Percentiles rank a stretch among this genome's conserved stretches.
These are phyloP conservation scores for Astrothelium macrocarpum DNA, from an alignment of 495 filamentous ascomycete genomes.

Conservation along the genomic window DNA sequence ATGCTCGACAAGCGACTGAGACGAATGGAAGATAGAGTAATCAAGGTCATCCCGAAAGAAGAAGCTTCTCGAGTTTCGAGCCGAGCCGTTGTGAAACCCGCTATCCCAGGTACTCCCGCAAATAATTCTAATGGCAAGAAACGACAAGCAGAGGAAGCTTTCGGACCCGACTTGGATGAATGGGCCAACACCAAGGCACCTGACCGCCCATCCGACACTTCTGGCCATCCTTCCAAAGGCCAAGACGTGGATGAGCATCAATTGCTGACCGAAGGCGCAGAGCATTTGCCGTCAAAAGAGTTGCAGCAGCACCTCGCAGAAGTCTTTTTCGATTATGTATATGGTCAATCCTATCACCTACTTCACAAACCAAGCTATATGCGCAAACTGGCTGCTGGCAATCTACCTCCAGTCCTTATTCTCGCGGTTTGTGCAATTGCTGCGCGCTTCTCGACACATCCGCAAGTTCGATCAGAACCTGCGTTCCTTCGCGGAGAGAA, in stretches of 20 bases:
- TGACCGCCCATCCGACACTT: slow-evolving; percentile 13
- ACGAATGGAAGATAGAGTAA: slow-evolving; percentile 95
- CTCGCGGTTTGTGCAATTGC: slow-evolving; percentile 88
- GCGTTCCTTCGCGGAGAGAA: slow-evolving; percentile 84
- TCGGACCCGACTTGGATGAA: slow-evolving; percentile 68
- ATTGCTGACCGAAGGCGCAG: slow-evolving; percentile 67
- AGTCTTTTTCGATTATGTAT: slow-evolving; percentile 91
- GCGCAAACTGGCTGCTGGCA: slow-evolving; percentile 54
- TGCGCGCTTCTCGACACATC: slow-evolving; percentile 91
- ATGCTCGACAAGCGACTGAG: slow-evolving; percentile 81
- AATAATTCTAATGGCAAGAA: slow-evolving; percentile 57
- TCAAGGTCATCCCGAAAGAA: slow-evolving; percentile 87
- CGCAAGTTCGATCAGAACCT: slow-evolving; percentile 69
- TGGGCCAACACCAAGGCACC: slow-evolving; percentile 55
- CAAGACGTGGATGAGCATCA: slow-evolving; percentile 62
- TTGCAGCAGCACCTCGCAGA: slow-evolving; percentile 91
- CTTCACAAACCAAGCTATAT: slow-evolving; percentile 96
- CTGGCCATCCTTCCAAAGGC: slow-evolving; percentile 43
- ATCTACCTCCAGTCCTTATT: slow-evolving; percentile 73
- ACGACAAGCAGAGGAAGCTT: slow-evolving; percentile 78
- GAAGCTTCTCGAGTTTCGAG: slow-evolving; percentile 50
- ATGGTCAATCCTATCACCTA: slow-evolving; percentile 91
- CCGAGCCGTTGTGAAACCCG: slow-evolving; percentile 70
- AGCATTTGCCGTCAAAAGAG: slow-evolving; percentile 75
- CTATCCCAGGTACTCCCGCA: slow-evolving; percentile 49